phyloP scores from a whole-genome alignment of 2,329 filamentous ascomycete genomes.

The Verticillium nubilum region DNA sequence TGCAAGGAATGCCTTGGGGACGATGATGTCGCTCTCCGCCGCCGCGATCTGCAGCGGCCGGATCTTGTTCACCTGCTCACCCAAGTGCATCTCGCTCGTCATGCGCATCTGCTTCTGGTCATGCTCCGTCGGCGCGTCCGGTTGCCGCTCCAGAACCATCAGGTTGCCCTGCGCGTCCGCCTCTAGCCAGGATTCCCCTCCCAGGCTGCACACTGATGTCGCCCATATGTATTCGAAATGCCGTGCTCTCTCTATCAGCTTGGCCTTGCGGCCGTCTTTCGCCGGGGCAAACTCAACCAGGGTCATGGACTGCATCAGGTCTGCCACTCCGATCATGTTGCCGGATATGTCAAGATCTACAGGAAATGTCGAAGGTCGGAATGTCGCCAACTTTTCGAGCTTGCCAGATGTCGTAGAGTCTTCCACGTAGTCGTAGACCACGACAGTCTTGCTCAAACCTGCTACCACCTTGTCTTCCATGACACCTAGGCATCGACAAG shows the following conservation, averaged over 20 bases:
- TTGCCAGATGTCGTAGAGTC: constrained; percentile 48
- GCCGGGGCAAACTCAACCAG: constrained; percentile 66
- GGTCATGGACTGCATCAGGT: constrained; percentile 89
- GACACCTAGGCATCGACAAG: constrained; percentile 73
- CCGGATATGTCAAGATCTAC: constrained; percentile 72
- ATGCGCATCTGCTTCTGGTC: constrained; percentile 67
- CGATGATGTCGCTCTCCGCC: constrained; percentile 59
- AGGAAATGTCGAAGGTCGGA: constrained; percentile 77
- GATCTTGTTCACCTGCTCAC: constrained; percentile 91
- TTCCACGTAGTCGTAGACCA: constrained; percentile 51
- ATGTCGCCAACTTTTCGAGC: constrained; percentile 68
- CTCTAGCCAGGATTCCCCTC: constrained; percentile 70
- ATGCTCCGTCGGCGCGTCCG: constrained; percentile 65
- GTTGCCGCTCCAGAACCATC: constrained; percentile 70
- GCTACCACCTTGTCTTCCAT: constrained; percentile 76
- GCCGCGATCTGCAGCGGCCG: constrained; percentile 65
- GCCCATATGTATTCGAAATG: constrained; percentile 80
- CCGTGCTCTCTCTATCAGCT: constrained; percentile 67
- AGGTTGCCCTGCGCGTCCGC: constrained; percentile 86
- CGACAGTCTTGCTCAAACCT: constrained; percentile 82
- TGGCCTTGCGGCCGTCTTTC: constrained; percentile 50
- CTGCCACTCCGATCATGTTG: constrained; percentile 75
- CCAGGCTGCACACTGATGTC: constrained; percentile 70
- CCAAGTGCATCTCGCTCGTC: constrained; percentile 76
- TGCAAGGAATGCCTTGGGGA: constrained; percentile 79